Evolutionary conservation across 2,329 filamentous ascomycete species (phyloP).

Genomic region (Sporothrix pseudoabietina): DNA sequence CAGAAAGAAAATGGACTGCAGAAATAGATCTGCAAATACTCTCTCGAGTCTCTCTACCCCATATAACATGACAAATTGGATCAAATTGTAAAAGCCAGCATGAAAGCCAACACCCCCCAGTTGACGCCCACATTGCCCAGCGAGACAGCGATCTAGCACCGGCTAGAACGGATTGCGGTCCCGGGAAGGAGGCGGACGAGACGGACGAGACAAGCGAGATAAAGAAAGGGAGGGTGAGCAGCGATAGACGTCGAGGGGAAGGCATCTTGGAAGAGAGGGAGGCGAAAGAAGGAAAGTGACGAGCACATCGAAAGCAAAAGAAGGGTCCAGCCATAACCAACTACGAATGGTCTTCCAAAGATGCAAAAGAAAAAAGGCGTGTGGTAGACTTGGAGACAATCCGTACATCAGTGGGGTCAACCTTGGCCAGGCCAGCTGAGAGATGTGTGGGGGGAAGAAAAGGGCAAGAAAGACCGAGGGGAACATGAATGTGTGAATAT

Average conservation of each 20-base stretch:
- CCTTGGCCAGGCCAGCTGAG: constrained; percentile 14
- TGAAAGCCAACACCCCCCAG: not conserved
- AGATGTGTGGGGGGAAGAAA: not conserved
- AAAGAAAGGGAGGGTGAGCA: not conserved
- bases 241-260: not conserved
- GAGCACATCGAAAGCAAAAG: not conserved
- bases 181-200: constrained; percentile 11
- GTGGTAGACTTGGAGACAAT: not conserved
- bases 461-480: not conserved
- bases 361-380: constrained; percentile 6
- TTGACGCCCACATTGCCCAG: not conserved
- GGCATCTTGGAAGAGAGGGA: constrained; percentile 10
- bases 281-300: not conserved
- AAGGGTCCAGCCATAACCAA: not conserved
- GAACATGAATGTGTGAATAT: not conserved
- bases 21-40: not conserved
- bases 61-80: not conserved
- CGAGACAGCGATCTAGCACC: constrained; percentile 17
- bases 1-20: not conserved
- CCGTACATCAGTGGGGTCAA: constrained; percentile 7
- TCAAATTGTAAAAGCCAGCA: not conserved
- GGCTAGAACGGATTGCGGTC: constrained; percentile 5
- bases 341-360: not conserved
- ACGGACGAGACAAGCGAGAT: not conserved
- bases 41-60: not conserved